phyloP scores from a whole-genome alignment of 805 yeast genomes.

The Kurtzmaniella cleridarum region DNA sequence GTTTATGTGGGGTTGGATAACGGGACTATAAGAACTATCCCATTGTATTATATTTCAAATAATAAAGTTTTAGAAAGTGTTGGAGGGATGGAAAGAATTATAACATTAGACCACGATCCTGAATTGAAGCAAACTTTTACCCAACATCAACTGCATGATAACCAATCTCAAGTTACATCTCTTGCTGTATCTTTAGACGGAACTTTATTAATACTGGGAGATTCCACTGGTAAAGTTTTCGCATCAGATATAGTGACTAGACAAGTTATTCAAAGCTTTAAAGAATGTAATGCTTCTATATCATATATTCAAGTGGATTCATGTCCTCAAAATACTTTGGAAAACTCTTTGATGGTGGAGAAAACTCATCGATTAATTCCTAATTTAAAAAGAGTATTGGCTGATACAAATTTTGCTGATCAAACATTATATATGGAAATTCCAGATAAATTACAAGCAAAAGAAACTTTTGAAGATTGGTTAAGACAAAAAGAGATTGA shows the following conservation, averaged over 20 bases:
- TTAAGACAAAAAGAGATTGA: constrained; percentile 44
- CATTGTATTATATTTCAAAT: constrained; percentile 39
- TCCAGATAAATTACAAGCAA: constrained; percentile 13
- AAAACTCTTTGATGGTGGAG: constrained; percentile 13
- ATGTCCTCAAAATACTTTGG: constrained; percentile 12
- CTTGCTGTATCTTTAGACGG: constrained; percentile 70
- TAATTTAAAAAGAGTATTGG: constrained; percentile 55
- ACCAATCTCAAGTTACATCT: constrained; percentile 39
- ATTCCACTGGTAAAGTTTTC: constrained; percentile 59
- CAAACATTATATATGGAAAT: constrained; percentile 42
- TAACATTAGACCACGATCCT: constrained; percentile 47
- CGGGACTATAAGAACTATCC: constrained; percentile 57
- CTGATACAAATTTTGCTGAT: constrained; percentile 29
- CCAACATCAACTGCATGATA: constrained; percentile 35
- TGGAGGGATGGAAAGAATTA: constrained; percentile 53
- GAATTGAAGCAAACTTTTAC: constrained; percentile 47
- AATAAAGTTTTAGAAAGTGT: constrained; percentile 47
- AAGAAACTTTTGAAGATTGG: constrained; percentile 43
- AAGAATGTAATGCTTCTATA: constrained; percentile 32
- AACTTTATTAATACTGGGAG: constrained; percentile 67
- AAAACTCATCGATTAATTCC: constrained; percentile 50
- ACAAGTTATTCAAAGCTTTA: constrained; percentile 59
- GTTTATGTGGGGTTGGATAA: constrained; percentile 62
- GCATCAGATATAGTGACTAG: constrained; percentile 66
- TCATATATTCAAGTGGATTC: constrained; percentile 21